These are phyloP conservation scores for Apiospora aurea DNA, from an alignment of 2,329 filamentous ascomycete genomes.

Conservation along the genomic window DNA sequence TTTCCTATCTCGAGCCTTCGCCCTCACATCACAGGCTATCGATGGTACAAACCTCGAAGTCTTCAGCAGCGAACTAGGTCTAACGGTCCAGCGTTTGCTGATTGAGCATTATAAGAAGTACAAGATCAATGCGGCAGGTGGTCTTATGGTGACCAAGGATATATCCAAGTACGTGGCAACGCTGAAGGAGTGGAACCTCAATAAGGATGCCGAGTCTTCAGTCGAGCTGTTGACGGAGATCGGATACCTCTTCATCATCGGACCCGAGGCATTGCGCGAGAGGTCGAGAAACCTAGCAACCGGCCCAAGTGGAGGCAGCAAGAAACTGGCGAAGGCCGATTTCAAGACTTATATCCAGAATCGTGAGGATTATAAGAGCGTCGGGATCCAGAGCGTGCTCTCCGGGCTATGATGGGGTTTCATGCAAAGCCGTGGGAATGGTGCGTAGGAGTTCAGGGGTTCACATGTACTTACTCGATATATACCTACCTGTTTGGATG, in stretches of 20 bases:
- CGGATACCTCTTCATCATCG: conserved; percentile 94
- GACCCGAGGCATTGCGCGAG: conserved; percentile 77
- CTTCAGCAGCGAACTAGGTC: conserved; percentile 83
- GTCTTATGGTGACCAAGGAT: conserved; percentile 94
- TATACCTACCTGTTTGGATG: conserved; percentile 17
- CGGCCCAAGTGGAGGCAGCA: conserved; percentile 47
- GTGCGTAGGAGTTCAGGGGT: conserved; percentile 1
- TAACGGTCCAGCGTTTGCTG: conserved; percentile 78
- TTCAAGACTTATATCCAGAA: conserved; percentile 85
- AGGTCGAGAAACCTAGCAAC: conserved; percentile 66
- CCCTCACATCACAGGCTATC: conserved; percentile 70
- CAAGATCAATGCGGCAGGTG: conserved; percentile 89
- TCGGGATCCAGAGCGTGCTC: conserved; percentile 84
- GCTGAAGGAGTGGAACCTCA: conserved; percentile 80
- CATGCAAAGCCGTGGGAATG: not conserved
- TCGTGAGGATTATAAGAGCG: conserved; percentile 82
- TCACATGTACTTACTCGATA: not conserved
- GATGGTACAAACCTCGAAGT: conserved; percentile 84
- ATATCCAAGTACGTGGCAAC: conserved; percentile 92
- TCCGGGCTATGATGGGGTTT: conserved; percentile 58
- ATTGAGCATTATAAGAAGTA: conserved; percentile 96
- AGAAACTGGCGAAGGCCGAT: conserved; percentile 69
- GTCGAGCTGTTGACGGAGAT: conserved; percentile 93
- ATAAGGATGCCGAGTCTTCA: conserved; percentile 70
- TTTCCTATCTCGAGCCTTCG: conserved; percentile 76